phyloP scores from a whole-genome alignment of 2,329 filamentous ascomycete genomes.

The Sordariomycetes sp. region DNA sequence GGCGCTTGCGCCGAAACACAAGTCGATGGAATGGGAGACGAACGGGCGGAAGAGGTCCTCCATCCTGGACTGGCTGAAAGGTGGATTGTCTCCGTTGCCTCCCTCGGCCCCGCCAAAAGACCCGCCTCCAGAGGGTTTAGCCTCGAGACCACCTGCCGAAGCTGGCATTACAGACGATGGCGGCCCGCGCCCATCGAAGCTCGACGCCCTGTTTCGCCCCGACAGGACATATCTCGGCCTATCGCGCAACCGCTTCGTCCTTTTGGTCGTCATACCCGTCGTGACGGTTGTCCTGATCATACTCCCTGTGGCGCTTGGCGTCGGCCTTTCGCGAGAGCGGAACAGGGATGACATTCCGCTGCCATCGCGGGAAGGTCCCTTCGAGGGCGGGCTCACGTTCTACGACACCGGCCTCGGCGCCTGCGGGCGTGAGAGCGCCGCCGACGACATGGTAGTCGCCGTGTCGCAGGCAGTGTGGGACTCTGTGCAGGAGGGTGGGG shows the following conservation, averaged over 20 bases:
- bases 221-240: constrained; percentile 2
- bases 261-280: constrained; percentile 13
- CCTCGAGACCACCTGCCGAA: not conserved
- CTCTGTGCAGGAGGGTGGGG: constrained; percentile 31
- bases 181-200: not conserved
- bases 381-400: constrained; percentile 36
- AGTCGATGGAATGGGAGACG: not conserved
- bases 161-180: not conserved
- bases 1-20: not conserved
- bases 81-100: not conserved
- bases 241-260: not conserved
- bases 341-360: constrained; percentile 7
- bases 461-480: constrained; percentile 61
- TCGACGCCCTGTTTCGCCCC: not conserved
- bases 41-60: not conserved
- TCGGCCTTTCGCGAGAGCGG: constrained; percentile 34
- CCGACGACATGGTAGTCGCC: constrained; percentile 51
- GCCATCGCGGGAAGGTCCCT: not conserved
- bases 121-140: not conserved
- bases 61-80: constrained; percentile 1
- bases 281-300: constrained; percentile 22
- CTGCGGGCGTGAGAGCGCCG: constrained; percentile 49
- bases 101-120: not conserved
- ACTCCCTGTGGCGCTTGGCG: constrained; percentile 42
- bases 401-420: constrained; percentile 57